Conservation (phyloP, 2,329 filamentous ascomycete genomes). For the Bipolaris cookei region DNA sequence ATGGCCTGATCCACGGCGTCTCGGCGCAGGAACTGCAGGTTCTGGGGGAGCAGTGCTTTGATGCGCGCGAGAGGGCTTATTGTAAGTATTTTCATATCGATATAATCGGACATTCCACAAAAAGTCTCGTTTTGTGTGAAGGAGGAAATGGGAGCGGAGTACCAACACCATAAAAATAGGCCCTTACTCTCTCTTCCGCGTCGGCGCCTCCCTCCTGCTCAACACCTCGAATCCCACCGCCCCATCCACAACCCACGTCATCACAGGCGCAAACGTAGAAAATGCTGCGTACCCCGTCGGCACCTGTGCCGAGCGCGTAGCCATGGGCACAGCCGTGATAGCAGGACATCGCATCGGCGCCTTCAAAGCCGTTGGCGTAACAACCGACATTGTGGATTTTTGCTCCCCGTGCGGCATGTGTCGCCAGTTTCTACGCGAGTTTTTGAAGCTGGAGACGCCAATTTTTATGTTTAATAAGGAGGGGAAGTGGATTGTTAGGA, state of each 20-base stretch:
- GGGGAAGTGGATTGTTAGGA: slow-evolving; percentile 72
- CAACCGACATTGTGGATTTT: slow-evolving; percentile 70
- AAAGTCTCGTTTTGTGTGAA: neutral
- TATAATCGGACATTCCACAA: no score
- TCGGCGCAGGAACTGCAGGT: slow-evolving; percentile 67
- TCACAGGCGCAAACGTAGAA: slow-evolving; percentile 78
- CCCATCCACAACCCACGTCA: slow-evolving; percentile 55
- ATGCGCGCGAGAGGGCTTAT: slow-evolving; percentile 80
- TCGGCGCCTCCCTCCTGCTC: slow-evolving; percentile 78
- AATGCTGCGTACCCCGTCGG: slow-evolving; percentile 92
- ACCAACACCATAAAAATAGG: slow-evolving; percentile 50
- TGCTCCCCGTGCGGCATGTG: slow-evolving; percentile 89
- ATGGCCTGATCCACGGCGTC: slow-evolving; percentile 60
- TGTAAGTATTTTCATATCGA: slow-evolving; percentile 58
- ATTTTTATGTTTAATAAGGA: slow-evolving; percentile 93
- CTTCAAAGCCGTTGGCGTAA: slow-evolving; percentile 77
- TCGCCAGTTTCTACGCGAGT: slow-evolving; percentile 72
- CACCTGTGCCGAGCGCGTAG: slow-evolving; percentile 95
- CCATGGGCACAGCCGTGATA: slow-evolving; percentile 76
- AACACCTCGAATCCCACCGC: slow-evolving; percentile 18
- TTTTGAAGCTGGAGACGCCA: slow-evolving; percentile 62
- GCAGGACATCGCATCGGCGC: slow-evolving; percentile 55
- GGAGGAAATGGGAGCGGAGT: no score
- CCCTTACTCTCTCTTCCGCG: slow-evolving; percentile 89
- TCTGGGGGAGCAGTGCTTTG: slow-evolving; percentile 67